Evolutionary conservation across 495 filamentous ascomycete genomes (phyloP), one percentile per base, ranked within the genome.

Genomic region (Talaromyces trachyspermus): DNA sequence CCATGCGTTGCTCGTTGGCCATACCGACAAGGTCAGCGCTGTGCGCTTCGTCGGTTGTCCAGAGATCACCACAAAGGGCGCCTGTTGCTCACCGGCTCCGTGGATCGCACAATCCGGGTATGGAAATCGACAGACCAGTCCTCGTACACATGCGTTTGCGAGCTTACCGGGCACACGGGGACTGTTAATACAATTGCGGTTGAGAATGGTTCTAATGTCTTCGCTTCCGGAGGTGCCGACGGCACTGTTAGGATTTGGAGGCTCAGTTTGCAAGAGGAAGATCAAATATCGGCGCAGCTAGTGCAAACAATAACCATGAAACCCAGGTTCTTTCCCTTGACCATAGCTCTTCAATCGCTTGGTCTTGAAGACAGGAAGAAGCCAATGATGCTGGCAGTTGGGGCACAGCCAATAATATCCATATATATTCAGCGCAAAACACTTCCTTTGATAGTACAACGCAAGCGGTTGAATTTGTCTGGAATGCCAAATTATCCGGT

Each of bases 171-270:
- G 3, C 91, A 96, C 59, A 66, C 76, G 12, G 78, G 76, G 24
- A 80, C 90, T 0, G 73, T 98, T 49, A 97, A 92, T 62, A 80
- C 84, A 42, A 80, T 97, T 52, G 78, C 82, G 2, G 70, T 77
- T 35, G 63, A 78, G 19, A 57, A 63, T 23, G 70, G 63, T 5
- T 53, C 68, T 14, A 68, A 74, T 33, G 63, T 89, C 33, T 78
- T 95, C 56, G 78, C 68, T 27, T 79, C 83, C 20, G 90, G 88
- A 6, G 78, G 80, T 4, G 86, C 91, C 25, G 90, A 96, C 74
- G 87, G 84, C 23, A 87, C 80, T 2, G 71, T 95, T 56, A 85
- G 79, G 50, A 72, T 95, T 4, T 95, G 89, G 89, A 67, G 60
- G 42, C 59, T 89, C 30, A 64, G 71, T 26, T 50, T 64, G 2